Evolutionary conservation across 1,139 yeast species (phyloP), one percentile per base, ranked within the genome.

Genomic region (Saccharomyces hybrid): DNA sequence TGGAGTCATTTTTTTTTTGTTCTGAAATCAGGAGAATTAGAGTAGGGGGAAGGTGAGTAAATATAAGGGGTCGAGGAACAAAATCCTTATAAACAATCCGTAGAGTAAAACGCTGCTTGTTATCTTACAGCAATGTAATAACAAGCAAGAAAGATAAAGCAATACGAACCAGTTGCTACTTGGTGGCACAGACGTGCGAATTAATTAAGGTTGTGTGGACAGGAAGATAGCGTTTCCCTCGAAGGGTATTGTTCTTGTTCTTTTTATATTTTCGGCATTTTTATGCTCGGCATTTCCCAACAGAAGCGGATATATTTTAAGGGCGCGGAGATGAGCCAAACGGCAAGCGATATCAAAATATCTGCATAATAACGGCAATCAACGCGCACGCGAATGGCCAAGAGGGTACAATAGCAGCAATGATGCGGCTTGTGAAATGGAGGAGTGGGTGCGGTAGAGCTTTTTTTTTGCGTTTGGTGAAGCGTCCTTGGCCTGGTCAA

Each of bases 201-300:
- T 7, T 7, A 8, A 28, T 27, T 47, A 34, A 34, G 23, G 42
- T 34, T 34, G 42, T 23, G 42, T 16, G 42, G 23, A 34, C 23
- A 6, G 23, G 20, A 23, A 34, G 23, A 2, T 14, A 34, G 42
- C 11, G 42, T 30, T 34, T 14, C 42, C 11, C 42, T 34, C 42
- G 42, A 30, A 34, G 23, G 42, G 51, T 49, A 11, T 47, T 26
- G 26, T 32, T 50, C n/a, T 50, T 50, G 47, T 27, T 42, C 28
- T 26, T 50, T 42, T 50, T 41, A 13, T 28, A 50, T 38, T 42
- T 25, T 27, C 30, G 44, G 51, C 20, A 44, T n/a, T 32, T 48
- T 14, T 16, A 16, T 16, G 42, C 23, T 34, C 42, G 42, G 42
- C 42, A 34, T 34, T 34, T 34, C 42, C 23, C 42, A 34, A 34